Evolutionary conservation across 495 filamentous ascomycete genomes (phyloP).

Genomic region (Hypoxylon lenormandii): DNA sequence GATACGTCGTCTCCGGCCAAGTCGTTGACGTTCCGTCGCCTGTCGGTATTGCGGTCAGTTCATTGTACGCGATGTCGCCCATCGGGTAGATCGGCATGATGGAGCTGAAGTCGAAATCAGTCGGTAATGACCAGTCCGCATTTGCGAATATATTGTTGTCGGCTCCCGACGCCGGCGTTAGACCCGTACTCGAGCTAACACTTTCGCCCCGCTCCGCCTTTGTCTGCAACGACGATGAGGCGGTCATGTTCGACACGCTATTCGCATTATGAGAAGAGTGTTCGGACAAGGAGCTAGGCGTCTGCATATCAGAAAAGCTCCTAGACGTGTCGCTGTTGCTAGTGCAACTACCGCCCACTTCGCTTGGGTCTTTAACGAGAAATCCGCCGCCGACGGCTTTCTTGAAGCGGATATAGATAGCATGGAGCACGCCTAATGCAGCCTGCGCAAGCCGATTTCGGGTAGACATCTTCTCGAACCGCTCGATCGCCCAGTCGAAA

Average conservation of each 20-base stretch:
- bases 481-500: constrained; percentile 65
- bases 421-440: constrained; percentile 65
- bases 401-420: constrained; percentile 60
- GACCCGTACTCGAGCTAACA: constrained; percentile 30
- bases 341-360: constrained; percentile 23
- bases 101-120: constrained; percentile 60
- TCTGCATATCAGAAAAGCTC: constrained; percentile 43
- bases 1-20: constrained; percentile 36
- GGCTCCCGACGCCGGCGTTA: constrained; percentile 35
- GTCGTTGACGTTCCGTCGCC: constrained; percentile 38
- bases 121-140: constrained; percentile 52
- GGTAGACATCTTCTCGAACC: constrained; percentile 63
- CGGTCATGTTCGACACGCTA: constrained; percentile 14
- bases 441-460: constrained; percentile 65
- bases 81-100: constrained; percentile 67
- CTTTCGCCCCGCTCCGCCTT: constrained; percentile 32
- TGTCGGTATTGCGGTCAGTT: constrained; percentile 55
- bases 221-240: constrained; percentile 20
- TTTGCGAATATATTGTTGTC: constrained; percentile 37
- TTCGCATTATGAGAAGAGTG: constrained; percentile 34
- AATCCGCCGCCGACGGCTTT: constrained; percentile 54
- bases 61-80: constrained; percentile 65
- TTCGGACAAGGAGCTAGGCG: constrained; percentile 39
- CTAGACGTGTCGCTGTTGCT: constrained; percentile 18
- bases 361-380: constrained; percentile 23